A percentile compares a stretch with the other conserved stretches of the same genome.
phyloP scores from a whole-genome alignment of 2,329 filamentous ascomycete genomes.

The Apiospora sp. region DNA sequence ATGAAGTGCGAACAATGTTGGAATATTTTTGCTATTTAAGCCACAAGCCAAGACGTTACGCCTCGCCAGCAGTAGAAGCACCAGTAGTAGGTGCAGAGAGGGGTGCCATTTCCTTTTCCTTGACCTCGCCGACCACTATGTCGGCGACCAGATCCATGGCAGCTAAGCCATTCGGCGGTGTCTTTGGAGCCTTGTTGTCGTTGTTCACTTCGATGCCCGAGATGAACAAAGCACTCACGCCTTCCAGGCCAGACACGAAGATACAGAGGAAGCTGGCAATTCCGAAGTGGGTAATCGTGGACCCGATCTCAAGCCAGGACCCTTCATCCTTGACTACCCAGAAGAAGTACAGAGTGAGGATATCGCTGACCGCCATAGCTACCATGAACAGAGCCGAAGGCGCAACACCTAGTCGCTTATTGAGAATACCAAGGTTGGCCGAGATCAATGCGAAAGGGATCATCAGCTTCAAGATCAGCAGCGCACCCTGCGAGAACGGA shows the following conservation, averaged over 20 bases:
- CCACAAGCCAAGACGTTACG: not conserved
- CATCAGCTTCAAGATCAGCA: slow-evolving; percentile 88
- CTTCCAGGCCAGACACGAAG: slow-evolving; percentile 89
- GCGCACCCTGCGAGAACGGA: slow-evolving; percentile 87
- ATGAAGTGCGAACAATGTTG: not conserved
- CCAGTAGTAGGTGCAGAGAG: not conserved
- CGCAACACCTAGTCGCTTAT: slow-evolving; percentile 81
- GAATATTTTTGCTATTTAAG: not conserved
- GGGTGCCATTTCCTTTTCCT: slow-evolving; percentile 12
- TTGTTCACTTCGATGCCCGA: slow-evolving; percentile 75
- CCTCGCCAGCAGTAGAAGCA: not conserved
- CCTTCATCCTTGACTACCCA: slow-evolving; percentile 97
- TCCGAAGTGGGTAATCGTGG: slow-evolving; percentile 93
- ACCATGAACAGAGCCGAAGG: slow-evolving; percentile 93
- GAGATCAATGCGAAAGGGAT: slow-evolving; percentile 93
- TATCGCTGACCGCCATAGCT: slow-evolving; percentile 89
- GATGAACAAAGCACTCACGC: slow-evolving; percentile 84
- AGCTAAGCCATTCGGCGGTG: slow-evolving; percentile 1
- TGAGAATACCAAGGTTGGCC: slow-evolving; percentile 92
- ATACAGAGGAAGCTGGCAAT: slow-evolving; percentile 91
- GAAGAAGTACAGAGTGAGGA: slow-evolving; percentile 95
- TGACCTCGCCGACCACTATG: slow-evolving; percentile 25
- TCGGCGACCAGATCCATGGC: slow-evolving; percentile 29
- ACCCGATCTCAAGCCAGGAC: slow-evolving; percentile 96
- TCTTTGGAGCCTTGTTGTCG: not conserved